Evolutionary conservation across 805 yeast genomes (phyloP).

Genomic region (Yarrowia divulgata): DNA sequence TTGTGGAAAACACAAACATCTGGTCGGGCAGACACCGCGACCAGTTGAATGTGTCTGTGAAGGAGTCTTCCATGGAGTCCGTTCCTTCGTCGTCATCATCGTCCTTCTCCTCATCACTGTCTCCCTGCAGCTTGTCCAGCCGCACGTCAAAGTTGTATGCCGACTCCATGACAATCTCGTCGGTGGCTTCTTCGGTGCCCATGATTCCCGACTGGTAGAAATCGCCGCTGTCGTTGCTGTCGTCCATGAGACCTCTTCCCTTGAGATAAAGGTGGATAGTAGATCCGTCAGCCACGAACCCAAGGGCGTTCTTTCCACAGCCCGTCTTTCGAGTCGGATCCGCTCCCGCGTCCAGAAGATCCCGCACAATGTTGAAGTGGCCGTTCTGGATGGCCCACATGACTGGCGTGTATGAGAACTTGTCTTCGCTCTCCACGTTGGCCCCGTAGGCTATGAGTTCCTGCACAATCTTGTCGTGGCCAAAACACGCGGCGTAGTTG

Average conservation of each 20-base stretch:
- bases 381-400: conserved; percentile 86
- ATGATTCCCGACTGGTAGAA: conserved; percentile 45
- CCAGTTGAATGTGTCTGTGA: conserved; percentile 52
- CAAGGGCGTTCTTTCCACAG: conserved; percentile 60
- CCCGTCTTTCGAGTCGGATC: conserved; percentile 55
- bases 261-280: conserved; percentile 66
- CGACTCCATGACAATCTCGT: conserved; percentile 46
- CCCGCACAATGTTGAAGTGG: conserved; percentile 61
- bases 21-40: conserved; percentile 52
- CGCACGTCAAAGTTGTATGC: conserved; percentile 49
- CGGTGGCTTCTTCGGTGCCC: conserved; percentile 38
- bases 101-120: conserved; percentile 42
- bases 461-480: conserved; percentile 51
- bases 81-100: conserved; percentile 40
- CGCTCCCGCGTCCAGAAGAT: conserved; percentile 69
- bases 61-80: conserved; percentile 21
- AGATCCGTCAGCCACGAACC: conserved; percentile 63
- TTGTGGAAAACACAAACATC: conserved; percentile 52
- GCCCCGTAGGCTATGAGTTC: conserved; percentile 52
- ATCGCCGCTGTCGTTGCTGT: conserved; percentile 42
- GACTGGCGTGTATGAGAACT: conserved; percentile 59
- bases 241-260: conserved; percentile 46
- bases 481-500: conserved; percentile 53
- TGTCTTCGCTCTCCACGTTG: conserved; percentile 50
- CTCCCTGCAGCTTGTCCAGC: conserved; percentile 41